Conservation (phyloP, 345 rosid species). For the Boechera retrofracta region DNA sequence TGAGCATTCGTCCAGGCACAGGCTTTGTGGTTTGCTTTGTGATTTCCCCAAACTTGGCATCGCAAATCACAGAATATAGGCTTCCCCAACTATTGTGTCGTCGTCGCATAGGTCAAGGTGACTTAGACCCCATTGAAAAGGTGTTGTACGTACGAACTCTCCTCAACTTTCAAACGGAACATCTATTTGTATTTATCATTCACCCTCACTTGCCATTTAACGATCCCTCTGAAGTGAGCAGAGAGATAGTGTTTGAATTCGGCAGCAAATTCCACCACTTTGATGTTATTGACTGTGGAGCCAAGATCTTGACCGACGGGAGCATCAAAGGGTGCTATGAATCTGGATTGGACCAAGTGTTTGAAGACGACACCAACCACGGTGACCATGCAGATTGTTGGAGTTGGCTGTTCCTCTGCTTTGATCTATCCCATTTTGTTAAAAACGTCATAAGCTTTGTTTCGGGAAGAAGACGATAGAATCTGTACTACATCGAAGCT, state of each 20-base stretch:
- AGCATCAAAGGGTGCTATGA: neutral
- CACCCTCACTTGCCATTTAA: neutral
- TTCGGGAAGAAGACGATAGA: neutral
- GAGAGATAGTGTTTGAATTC: slow-evolving; percentile 11
- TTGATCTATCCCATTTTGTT: neutral
- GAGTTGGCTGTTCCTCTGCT: slow-evolving; percentile 18
- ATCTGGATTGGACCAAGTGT: neutral
- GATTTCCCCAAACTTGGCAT: neutral
- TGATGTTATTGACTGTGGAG: neutral
- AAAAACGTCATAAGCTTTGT: neutral
- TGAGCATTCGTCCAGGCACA: too few species aligned
- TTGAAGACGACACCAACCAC: neutral
- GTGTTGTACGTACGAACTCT: too few species aligned
- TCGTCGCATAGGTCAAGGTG: neutral
- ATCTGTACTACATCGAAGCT: neutral
- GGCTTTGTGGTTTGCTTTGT: neutral
- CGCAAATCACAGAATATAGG: neutral
- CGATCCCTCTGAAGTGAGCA: neutral
- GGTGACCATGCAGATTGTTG: neutral
- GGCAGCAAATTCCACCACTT: neutral
- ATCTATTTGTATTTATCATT: neutral
- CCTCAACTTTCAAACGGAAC: neutral
- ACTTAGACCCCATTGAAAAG: too few species aligned
- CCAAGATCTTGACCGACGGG: neutral
- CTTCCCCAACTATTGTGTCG: neutral